phyloP scores from a whole-genome alignment of 2,329 filamentous ascomycete species.

The Plenodomus tracheiphilus region DNA sequence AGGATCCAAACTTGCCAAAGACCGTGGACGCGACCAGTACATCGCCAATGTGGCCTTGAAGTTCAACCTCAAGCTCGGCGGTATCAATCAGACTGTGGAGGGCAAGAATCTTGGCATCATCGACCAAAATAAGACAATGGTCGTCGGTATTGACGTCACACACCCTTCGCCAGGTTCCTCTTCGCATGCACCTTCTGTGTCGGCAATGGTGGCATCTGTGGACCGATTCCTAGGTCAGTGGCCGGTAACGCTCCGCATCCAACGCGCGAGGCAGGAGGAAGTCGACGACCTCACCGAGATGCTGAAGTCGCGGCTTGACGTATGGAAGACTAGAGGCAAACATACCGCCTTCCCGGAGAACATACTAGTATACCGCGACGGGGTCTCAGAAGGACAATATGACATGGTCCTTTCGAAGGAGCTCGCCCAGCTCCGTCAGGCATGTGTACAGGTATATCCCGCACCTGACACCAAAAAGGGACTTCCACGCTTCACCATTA shows the following conservation, averaged over 20 bases:
- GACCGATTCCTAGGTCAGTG: constrained; percentile 73
- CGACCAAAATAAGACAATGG: constrained; percentile 71
- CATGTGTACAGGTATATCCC: constrained; percentile 64
- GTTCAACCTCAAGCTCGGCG: constrained; percentile 36
- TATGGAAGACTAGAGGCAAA: constrained; percentile 57
- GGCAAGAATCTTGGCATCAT: constrained; percentile 57
- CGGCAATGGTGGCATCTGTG: constrained; percentile 75
- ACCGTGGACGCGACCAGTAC: constrained; percentile 40
- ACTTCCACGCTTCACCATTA: constrained; percentile 60
- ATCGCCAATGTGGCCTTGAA: constrained; percentile 61
- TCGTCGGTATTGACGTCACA: constrained; percentile 85
- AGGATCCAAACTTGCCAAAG: constrained; percentile 44
- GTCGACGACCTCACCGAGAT: constrained; percentile 63
- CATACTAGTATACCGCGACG: constrained; percentile 83
- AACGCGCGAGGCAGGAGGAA: constrained; percentile 69
- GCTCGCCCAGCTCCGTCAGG: constrained; percentile 65
- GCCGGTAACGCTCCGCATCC: constrained; percentile 70
- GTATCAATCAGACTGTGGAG: constrained; percentile 65
- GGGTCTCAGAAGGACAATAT: constrained; percentile 86
- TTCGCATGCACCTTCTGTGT: constrained; percentile 68
- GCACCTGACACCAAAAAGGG: constrained; percentile 55
- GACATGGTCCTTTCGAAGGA: constrained; percentile 67
- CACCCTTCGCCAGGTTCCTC: constrained; percentile 72
- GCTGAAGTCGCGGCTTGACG: constrained; percentile 63
- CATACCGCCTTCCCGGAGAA: constrained; percentile 63